Base-by-base conservation (phyloP, 345 rosid genomes). In the Noccaea caerulescens region DNA sequence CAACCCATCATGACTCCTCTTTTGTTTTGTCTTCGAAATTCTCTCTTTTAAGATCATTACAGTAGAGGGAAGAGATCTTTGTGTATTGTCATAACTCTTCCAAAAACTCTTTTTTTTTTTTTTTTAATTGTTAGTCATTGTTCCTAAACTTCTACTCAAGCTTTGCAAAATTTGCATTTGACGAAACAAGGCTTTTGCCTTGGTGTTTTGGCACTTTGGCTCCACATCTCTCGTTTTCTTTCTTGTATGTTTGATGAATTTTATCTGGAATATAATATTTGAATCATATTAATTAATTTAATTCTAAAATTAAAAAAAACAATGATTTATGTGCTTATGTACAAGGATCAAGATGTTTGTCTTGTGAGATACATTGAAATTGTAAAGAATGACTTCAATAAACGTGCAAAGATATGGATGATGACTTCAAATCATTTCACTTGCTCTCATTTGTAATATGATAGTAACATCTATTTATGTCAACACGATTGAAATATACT, bases 1-100 rank as follows among this genome's bases (percentile, higher is more conserved):
- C 66, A 73, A 49, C 50, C 43, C 47, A 36, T 69, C 32, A 62
- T 74, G 62, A 67, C 68, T 74, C 2, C 7, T 49, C 68, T 70
- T 51, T 63, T 53, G 45, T 63, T 69, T 37, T 55, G 69, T 36
- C 68, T 51, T 68, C 44, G 66, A 39, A 75, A 75, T 23, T 27
- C 58, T 38, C 43, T 67, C 55, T 59, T 41, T 23, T 43, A 72
- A 72, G 64, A 20, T 47, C 45, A 66, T 39, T 73, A 56, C 68
- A 54, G 25, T 75, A 75, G 79, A 69, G 71, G 79, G 75, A 76
- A 76, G 68, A 52, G 68, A 76, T 58, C 75, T 50, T 59, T 76
- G 80, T 76, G 80, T 71, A 70, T 76, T 50, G 80, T 1, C 80
- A 70, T 76, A 76, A 70, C 76, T 76, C 80, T 76, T 71, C 80